phyloP scores from a whole-genome alignment of 805 yeast species.

The Spathaspora gorwiae region DNA sequence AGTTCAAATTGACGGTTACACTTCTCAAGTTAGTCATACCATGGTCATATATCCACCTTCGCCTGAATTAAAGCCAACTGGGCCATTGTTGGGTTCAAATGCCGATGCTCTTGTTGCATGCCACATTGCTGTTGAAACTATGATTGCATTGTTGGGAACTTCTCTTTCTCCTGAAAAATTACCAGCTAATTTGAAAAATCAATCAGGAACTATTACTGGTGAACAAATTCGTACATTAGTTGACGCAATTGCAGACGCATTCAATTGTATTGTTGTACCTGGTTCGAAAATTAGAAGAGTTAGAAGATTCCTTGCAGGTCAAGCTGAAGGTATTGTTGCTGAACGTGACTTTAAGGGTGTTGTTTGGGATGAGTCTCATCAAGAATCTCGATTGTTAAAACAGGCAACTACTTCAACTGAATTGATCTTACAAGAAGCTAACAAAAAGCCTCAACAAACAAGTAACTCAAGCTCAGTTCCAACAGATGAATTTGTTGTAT shows the following conservation, averaged over 20 bases:
- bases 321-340: slow-evolving; percentile 85
- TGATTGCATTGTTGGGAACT: slow-evolving; percentile 70
- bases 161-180: slow-evolving; percentile 72
- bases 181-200: slow-evolving; percentile 46
- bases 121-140: slow-evolving; percentile 83
- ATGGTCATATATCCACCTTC: slow-evolving; percentile 72
- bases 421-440: slow-evolving; percentile 8
- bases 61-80: slow-evolving; percentile 47
- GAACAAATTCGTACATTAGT: slow-evolving; percentile 66
- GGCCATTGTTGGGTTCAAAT: slow-evolving; percentile 76
- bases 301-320: slow-evolving; percentile 93
- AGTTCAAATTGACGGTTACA: slow-evolving; percentile 92
- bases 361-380: slow-evolving; percentile 79
- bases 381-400: slow-evolving; percentile 55
- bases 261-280: slow-evolving; percentile 82
- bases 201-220: slow-evolving; percentile 56
- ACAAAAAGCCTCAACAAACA: slow-evolving; percentile 6
- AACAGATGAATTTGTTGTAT: slow-evolving; percentile 63
- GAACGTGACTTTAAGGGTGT: slow-evolving; percentile 93
- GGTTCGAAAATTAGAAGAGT: slow-evolving; percentile 90
- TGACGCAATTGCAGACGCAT: slow-evolving; percentile 80
- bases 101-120: slow-evolving; percentile 91
- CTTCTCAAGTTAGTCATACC: slow-evolving; percentile 83
- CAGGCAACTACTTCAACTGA: slow-evolving; percentile 23
- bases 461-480: slow-evolving; percentile 57